phyloP scores from a whole-genome alignment of 2,329 filamentous ascomycete species.

The Achaetomium macrosporum region DNA sequence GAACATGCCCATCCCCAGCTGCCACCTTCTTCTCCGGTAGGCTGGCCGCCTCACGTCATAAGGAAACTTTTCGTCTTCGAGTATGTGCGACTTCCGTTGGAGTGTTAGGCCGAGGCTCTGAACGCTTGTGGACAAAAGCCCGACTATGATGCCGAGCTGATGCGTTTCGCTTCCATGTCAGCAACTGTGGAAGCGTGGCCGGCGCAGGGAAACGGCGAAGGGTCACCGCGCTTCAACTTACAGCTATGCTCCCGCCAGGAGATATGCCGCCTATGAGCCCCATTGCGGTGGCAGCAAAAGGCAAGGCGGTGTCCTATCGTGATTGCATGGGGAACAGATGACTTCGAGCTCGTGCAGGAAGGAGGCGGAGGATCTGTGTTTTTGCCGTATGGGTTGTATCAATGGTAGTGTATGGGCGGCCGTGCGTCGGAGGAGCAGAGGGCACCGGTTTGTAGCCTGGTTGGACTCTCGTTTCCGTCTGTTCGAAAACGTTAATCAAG shows the following conservation, averaged over 20 bases:
- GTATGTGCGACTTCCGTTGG: slow-evolving; percentile 94
- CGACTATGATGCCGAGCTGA: slow-evolving; percentile 87
- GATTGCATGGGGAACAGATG: slow-evolving; percentile 15
- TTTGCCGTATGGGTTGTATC: neutral
- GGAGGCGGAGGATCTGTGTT: neutral
- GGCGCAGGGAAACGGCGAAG: neutral
- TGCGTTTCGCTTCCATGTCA: slow-evolving; percentile 21
- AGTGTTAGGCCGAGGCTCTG: slow-evolving; percentile 93
- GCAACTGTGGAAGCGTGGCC: neutral
- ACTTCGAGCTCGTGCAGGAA: neutral
- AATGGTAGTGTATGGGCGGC: too few relatives aligned
- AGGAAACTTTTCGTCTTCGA: slow-evolving; percentile 87
- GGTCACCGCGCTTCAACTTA: slow-evolving; percentile 37
- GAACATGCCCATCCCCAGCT: slow-evolving; percentile 96
- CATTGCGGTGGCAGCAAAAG: slow-evolving; percentile 49
- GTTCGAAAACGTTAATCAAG: slow-evolving; percentile 8
- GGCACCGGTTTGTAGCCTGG: neutral
- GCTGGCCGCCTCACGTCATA: slow-evolving; percentile 77
- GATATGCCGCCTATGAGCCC: slow-evolving; percentile 69
- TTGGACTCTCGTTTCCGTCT: neutral
- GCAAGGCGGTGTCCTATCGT: slow-evolving; percentile 18
- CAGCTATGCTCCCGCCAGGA: slow-evolving; percentile 70
- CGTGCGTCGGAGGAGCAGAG: neutral
- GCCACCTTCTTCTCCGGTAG: slow-evolving; percentile 87
- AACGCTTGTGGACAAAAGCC: slow-evolving; percentile 85